Evolutionary conservation across 2,329 filamentous ascomycete species (phyloP).

Genomic region (Aspergillus arachidicola): DNA sequence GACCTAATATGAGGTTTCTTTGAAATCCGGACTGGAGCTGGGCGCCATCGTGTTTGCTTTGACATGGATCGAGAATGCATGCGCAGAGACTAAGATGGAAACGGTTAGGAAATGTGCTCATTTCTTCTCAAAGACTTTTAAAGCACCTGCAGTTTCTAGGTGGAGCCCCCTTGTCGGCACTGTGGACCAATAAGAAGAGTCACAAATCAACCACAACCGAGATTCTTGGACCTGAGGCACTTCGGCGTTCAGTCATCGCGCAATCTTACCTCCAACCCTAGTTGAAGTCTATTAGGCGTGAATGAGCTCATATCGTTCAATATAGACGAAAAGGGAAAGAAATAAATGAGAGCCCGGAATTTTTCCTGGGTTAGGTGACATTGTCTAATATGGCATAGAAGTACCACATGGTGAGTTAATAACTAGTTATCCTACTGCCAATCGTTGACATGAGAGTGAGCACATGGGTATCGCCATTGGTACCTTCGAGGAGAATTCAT

Average conservation of each 20-base stretch:
- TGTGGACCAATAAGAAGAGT: not conserved
- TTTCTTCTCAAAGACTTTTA: conserved; percentile 26
- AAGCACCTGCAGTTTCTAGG: not conserved
- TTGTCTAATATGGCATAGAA: not conserved
- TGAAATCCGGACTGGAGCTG: not conserved
- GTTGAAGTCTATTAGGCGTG: not conserved
- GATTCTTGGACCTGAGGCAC: not conserved
- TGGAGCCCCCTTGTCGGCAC: not conserved
- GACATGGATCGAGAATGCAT: not conserved
- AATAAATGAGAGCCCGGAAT: not conserved
- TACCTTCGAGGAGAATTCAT: not conserved
- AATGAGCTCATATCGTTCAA: not conserved
- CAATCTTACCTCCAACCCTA: not conserved
- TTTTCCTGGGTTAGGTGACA: not conserved
- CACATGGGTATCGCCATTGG: not conserved
- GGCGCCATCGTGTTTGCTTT: not conserved
- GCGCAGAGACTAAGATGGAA: conserved; percentile 11
- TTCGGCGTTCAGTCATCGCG: not conserved
- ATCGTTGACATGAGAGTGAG: not conserved
- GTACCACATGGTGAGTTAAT: not conserved
- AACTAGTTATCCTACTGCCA: not conserved
- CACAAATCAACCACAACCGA: not conserved
- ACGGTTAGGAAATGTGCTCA: conserved; percentile 34
- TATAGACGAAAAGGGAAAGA: not conserved
- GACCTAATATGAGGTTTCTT: not conserved